phyloP scores from a whole-genome alignment of 2,329 filamentous ascomycete genomes.

The Aspergillus floridensis region DNA sequence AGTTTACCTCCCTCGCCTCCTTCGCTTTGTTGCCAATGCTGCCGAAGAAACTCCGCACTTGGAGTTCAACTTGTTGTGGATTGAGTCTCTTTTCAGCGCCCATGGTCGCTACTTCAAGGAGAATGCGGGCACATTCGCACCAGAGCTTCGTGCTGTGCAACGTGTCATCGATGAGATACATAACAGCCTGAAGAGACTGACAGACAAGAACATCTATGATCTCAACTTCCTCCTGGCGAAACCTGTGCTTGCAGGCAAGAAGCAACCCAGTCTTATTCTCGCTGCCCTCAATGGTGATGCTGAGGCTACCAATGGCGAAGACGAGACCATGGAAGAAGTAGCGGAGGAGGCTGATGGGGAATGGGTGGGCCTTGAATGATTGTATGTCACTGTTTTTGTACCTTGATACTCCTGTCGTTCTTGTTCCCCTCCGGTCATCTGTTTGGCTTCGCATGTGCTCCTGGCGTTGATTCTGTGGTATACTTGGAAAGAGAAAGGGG shows the following conservation, averaged over 20 bases:
- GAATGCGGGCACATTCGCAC: constrained; percentile 72
- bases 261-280: constrained; percentile 22
- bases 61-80: constrained; percentile 92
- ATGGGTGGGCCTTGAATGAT: constrained; percentile 56
- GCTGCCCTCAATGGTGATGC: constrained; percentile 26
- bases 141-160: constrained; percentile 79
- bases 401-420: constrained; percentile 14
- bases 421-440: constrained; percentile 15
- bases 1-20: constrained; percentile 79
- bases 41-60: constrained; percentile 89
- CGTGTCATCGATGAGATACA: constrained; percentile 77
- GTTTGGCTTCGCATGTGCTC: constrained; percentile 29
- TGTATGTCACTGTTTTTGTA: constrained; percentile 15
- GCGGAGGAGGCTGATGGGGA: constrained; percentile 45
- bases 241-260: constrained; percentile 40
- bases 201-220: constrained; percentile 85
- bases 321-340: constrained; percentile 31
- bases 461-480: constrained; percentile 27
- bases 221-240: constrained; percentile 74
- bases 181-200: constrained; percentile 75
- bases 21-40: constrained; percentile 84
- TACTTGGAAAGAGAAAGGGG: constrained; percentile 26
- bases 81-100: constrained; percentile 73
- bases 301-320: constrained; percentile 15
- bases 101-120: constrained; percentile 85